Conservation (phyloP, 169 alveolate genomes). For the Eimeria necatrix region DNA sequence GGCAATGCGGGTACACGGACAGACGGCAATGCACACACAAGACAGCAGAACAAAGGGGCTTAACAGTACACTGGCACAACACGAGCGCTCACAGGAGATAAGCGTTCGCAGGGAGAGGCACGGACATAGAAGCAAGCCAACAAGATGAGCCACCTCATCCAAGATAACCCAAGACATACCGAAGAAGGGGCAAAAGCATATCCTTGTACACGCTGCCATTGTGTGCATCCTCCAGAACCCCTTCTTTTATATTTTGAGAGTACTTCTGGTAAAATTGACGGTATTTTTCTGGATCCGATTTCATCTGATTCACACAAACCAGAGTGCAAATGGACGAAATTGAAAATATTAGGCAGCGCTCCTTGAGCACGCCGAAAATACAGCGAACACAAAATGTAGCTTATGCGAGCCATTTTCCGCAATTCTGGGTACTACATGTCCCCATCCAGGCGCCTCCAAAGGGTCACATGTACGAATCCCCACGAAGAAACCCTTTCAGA, state of each 20-base stretch:
- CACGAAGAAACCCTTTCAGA: no score
- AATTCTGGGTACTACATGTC: no score
- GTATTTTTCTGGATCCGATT: slow-evolving; percentile 90
- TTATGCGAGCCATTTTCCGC: no score
- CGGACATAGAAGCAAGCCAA: not conserved
- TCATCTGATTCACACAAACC: slow-evolving; percentile 67
- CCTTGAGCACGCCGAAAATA: no score
- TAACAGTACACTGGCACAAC: no score
- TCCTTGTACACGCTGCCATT: slow-evolving; percentile 69
- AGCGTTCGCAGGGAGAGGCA: no score
- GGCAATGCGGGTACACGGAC: not conserved
- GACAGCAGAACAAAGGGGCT: not conserved
- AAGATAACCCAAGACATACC: slow-evolving; percentile 28
- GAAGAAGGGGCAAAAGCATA: slow-evolving; percentile 75
- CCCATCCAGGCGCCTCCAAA: no score
- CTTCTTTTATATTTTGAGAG: slow-evolving; percentile 91
- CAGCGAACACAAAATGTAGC: no score
- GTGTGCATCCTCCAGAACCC: slow-evolving; percentile 82
- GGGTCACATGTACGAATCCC: no score
- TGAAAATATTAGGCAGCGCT: no score
- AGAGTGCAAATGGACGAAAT: no score
- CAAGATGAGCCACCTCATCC: not conserved
- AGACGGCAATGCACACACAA: not conserved
- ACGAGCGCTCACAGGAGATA: no score
- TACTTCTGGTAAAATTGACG: slow-evolving; percentile 90